phyloP scores from a whole-genome alignment of 1,284 basidiomycete genomes.

The Apiotrichum veenhuisii region DNA sequence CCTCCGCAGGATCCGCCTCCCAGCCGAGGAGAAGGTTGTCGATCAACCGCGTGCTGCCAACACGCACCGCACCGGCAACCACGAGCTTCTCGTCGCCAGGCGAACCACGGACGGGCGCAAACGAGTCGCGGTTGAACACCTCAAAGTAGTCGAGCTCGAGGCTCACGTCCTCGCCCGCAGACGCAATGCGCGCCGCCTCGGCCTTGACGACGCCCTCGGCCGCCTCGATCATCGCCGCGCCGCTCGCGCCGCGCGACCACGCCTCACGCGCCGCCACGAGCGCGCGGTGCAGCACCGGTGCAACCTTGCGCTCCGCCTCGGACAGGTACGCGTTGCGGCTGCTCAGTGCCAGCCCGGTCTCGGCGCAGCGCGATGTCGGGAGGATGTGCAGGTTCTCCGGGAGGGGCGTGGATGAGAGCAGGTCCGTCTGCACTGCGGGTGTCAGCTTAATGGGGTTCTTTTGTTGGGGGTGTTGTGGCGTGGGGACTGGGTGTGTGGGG shows the following conservation, averaged over 20 bases:
- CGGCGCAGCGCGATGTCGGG: slow-evolving; percentile 66
- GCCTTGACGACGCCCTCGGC: slow-evolving; percentile 30
- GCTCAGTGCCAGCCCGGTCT: slow-evolving; percentile 73
- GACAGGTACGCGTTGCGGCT: slow-evolving; percentile 87
- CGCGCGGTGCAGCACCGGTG: slow-evolving; percentile 69
- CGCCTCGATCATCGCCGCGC: slow-evolving; percentile 56
- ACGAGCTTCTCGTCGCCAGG: slow-evolving; percentile 57
- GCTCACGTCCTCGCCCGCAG: slow-evolving; percentile 53
- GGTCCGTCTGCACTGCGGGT: slow-evolving; percentile 63
- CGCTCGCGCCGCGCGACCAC: slow-evolving; percentile 58
- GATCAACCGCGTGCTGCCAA: slow-evolving; percentile 84
- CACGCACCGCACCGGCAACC: slow-evolving; percentile 81
- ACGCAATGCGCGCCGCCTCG: slow-evolving; percentile 47
- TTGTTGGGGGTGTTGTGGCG: no score
- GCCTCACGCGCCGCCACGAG: slow-evolving; percentile 58
- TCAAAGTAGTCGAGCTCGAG: slow-evolving; percentile 79
- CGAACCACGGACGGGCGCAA: slow-evolving; percentile 50
- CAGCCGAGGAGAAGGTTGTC: slow-evolving; percentile 82
- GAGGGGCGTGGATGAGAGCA: slow-evolving; percentile 72
- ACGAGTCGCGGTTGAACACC: slow-evolving; percentile 75
- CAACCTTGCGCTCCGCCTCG: slow-evolving; percentile 60
- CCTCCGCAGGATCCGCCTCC: slow-evolving; percentile 42
- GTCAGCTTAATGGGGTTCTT: not conserved
- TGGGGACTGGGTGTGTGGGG: no score
- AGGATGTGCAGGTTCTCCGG: slow-evolving; percentile 70